Percentiles rank a stretch among this genome's conserved stretches.
Evolutionary conservation across 352 stramenopile genomes (phyloP).

Genomic region (Phytophthora nicotianae): DNA sequence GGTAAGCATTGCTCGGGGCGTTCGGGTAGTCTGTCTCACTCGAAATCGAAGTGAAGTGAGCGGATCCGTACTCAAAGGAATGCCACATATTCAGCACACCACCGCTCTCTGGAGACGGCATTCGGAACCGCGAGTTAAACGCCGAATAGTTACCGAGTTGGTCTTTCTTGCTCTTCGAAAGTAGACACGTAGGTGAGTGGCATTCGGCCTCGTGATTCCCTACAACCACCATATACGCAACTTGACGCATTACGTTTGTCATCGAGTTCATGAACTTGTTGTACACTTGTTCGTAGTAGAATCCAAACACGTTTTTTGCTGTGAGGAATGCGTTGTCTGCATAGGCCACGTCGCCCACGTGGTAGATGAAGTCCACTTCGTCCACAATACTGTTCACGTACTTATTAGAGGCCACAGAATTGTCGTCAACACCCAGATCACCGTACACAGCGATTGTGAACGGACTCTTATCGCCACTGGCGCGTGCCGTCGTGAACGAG

Average conservation of each 20-base stretch:
- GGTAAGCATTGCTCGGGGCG: conserved; percentile 45
- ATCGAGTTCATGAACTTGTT: conserved; percentile 76
- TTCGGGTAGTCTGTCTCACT: conserved; percentile 63
- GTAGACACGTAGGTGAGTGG: conserved; percentile 41
- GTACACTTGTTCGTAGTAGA: conserved; percentile 54
- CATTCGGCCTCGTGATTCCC: conserved; percentile 79
- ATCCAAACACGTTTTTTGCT: conserved; percentile 28
- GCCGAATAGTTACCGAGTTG: conserved; percentile 63
- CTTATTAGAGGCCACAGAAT: conserved; percentile 33
- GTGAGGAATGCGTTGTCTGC: conserved; percentile 38
- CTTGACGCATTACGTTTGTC: conserved; percentile 35
- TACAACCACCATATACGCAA: conserved; percentile 71
- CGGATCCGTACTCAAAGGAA: conserved; percentile 45
- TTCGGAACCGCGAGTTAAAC: conserved; percentile 47
- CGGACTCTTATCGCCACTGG: conserved; percentile 21
- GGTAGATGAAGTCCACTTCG: conserved; percentile 38
- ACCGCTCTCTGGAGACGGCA: conserved; percentile 43
- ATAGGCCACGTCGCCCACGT: conserved; percentile 40
- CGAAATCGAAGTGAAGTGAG: conserved; percentile 75
- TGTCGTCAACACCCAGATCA: conserved; percentile 35
- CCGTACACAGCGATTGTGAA: conserved; percentile 40
- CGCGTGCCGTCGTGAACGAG: conserved; percentile 40
- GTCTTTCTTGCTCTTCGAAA: conserved; percentile 27
- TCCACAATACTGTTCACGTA: conserved; percentile 38
- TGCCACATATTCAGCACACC: conserved; percentile 52